phyloP scores from a whole-genome alignment of 257 asterid species.

The Solanum clarkiae region DNA sequence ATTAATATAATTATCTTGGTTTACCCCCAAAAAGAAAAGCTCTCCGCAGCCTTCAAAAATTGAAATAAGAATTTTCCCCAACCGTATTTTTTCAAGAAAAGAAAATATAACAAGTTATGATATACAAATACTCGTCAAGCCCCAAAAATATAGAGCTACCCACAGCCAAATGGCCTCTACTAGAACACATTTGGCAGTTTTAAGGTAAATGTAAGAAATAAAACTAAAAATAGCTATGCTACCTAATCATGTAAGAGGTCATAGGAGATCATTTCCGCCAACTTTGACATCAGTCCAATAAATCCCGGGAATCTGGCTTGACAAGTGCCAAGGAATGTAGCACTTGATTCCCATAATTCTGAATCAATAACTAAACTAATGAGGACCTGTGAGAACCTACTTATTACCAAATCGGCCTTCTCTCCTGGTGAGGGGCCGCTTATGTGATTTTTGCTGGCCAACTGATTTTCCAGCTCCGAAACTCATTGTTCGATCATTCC shows the following conservation, averaged over 20 bases:
- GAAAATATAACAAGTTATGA: neutral
- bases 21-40: neutral
- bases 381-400: neutral
- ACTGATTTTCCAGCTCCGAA: constrained; percentile 19
- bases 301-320: neutral
- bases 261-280: neutral
- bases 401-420: constrained; percentile 70
- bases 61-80: neutral
- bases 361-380: neutral
- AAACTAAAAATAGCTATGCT: neutral
- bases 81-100: neutral
- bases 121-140: neutral
- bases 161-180: neutral
- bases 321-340: neutral
- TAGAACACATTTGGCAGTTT: neutral
- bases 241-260: neutral
- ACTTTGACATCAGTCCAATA: neutral
- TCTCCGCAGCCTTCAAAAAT: neutral
- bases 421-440: constrained; percentile 60
- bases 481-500: constrained; percentile 21
- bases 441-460: constrained; percentile 16
- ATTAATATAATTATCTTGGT: no score
- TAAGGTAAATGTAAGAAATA: neutral
- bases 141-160: neutral
- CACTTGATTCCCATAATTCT: neutral